Evolutionary conservation across 257 asterid genomes (phyloP), one percentile per base, ranked within the genome.

Genomic region (Penstemon eatonii): DNA sequence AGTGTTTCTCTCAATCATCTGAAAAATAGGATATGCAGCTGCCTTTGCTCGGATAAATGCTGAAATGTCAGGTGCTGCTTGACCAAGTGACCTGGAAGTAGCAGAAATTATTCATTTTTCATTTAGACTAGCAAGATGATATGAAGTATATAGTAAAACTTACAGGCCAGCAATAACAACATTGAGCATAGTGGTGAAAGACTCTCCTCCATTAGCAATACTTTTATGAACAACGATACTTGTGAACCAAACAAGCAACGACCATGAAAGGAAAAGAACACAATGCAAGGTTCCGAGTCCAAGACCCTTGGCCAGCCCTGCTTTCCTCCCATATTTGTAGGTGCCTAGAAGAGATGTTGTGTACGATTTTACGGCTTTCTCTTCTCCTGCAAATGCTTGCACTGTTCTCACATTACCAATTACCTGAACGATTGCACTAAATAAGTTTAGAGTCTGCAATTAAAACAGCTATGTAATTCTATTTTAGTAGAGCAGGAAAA

Each of bases 121-220:
- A 25, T 25, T 25, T 25, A 25, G 33, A 25, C 33, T 25, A 25
- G 2, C 33, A 25, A 25, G 33, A 25, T 25, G 33, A 25, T 25
- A 25, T 1, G 33, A 25, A 25, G 33, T 25, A 25, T 25, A 25
- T 25, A 25, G 33, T 25, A 64, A 54, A 61, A 62, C 97, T 84
- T 79, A 92, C 96, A 94, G 79, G 84, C 99, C 99, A 67, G 99
- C 82, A 45, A 94, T 89, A 54, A 94, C 99, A 58, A 94, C 99
- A 67, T 91, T 94, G 91, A 91, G 91, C 96, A 94, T 91, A 11
- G 99, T 94, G 69, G 99, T 89, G 79, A 94, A 94, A 46, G 99
- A 80, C 46, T 89, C 96, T 60, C 99, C 99, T 5, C 97, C 99
- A 78, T 89, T 83, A 44, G 97, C 97, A 12, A 94, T 91, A 13